Base-by-base conservation (phyloP, 2,329 filamentous ascomycete genomes). In the Lizonia empirigonia region DNA sequence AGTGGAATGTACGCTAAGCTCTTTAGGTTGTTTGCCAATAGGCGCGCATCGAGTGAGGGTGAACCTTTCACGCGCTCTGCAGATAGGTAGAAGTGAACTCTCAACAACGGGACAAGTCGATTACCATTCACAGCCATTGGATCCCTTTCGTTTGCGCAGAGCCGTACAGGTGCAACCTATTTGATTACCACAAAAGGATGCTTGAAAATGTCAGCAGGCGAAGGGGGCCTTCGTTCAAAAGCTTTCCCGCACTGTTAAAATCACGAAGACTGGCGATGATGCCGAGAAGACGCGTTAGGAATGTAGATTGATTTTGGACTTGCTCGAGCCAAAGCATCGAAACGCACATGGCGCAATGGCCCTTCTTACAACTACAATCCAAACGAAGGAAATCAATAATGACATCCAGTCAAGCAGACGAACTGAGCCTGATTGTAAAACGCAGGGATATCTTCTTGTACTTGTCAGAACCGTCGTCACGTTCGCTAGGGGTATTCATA, bases 391-490 rank as follows among this genome's bases (percentile, higher is more conserved):
- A 58, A 55, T 44, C 44, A 56, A 59, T 27, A 42, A 39, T 37
- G 41, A 51, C 50, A 58, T 41, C 55, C 58, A 60, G 62, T 35
- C 45, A 48, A 42, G 22, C 24, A 41, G 34, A 46, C 41, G 61
- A 62, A 39, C 45, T 58, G 45, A 59, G 56, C 46, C 45, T 60
- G 37, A 69, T 56, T 35, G 55, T 63, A 24, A 70, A 55, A 56
- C 49, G 53, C 44, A 67, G 53, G 56, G 61, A 60, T 57, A 65
- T 58, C 51, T 60, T 58, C 42, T 57, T 61, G 38, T 58, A 61
- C 33, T 53, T 54, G 50, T 54, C 58, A 54, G 55, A 60, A 51
- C 52, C 58, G 34, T 53, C 53, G 38, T 58, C 48, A 53, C 45
- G 50, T 39, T 59, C 59, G 50, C 55, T 53, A 53, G 59, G 37